A percentile compares a stretch with the other conserved stretches of the same genome.
Conservation (phyloP, 495 filamentous ascomycete genomes). For the Hypoxylon fuscum region DNA sequence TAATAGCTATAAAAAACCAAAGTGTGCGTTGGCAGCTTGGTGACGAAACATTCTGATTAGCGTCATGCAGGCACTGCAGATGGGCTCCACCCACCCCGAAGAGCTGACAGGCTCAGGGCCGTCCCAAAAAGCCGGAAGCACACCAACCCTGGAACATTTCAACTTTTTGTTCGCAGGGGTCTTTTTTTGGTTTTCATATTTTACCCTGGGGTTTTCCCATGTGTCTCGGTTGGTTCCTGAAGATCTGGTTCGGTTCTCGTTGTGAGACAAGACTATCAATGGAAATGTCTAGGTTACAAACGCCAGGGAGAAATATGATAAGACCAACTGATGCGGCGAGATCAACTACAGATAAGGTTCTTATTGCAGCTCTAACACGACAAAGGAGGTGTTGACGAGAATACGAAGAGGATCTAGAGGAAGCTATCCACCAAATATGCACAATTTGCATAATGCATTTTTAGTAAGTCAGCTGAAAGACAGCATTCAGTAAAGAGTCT, state of each 20-base stretch:
- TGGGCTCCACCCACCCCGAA: constrained; percentile 2
- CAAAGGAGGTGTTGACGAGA: not conserved
- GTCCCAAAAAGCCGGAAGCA: constrained; percentile 35
- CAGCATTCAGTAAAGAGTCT: too few species aligned
- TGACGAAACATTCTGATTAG: constrained; percentile 39
- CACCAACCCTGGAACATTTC: constrained; percentile 27
- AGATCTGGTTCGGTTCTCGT: constrained; percentile 21
- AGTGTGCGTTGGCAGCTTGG: constrained; percentile 38
- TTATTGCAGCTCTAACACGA: not conserved
- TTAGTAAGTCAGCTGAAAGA: constrained; percentile 3
- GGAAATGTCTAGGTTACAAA: too few species aligned
- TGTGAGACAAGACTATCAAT: too few species aligned
- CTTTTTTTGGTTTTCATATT: not conserved
- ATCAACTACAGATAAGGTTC: not conserved
- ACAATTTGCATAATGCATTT: constrained; percentile 19
- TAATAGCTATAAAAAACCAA: constrained; percentile 6
- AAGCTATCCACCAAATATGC: constrained; percentile 13
- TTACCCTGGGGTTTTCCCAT: constrained; percentile 23
- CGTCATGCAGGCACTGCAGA: constrained; percentile 38
- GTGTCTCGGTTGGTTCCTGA: constrained; percentile 35
- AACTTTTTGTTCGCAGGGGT: constrained; percentile 6
- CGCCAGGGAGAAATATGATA: too few species aligned
- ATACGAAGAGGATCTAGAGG: too few species aligned
- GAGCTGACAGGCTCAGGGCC: constrained; percentile 24
- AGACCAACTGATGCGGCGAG: too few species aligned